These are phyloP conservation scores for Jamesozyma spencerorum DNA, from an alignment of 805 yeast genomes.

Conservation along the genomic window DNA sequence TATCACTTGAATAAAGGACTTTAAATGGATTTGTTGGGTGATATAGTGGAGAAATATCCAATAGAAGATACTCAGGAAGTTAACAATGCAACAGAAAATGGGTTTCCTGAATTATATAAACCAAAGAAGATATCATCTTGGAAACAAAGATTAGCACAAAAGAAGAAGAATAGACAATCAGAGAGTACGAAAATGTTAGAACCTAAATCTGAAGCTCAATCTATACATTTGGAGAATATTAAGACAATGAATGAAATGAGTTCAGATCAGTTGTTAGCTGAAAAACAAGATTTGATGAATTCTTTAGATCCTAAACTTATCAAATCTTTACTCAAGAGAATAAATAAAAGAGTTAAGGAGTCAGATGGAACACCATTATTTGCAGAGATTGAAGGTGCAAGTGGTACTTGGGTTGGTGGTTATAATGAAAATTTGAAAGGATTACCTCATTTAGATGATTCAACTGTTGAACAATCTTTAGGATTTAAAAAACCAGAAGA, in stretches of 20 bases:
- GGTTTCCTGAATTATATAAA: conserved; percentile 29
- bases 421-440: conserved; percentile 13
- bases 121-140: conserved; percentile 40
- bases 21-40: conserved; percentile 60
- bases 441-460: conserved; percentile 21
- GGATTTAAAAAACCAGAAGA: conserved; percentile 11
- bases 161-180: conserved; percentile 24
- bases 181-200: background rate
- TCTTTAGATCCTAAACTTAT: conserved; percentile 62
- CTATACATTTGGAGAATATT: conserved; percentile 69
- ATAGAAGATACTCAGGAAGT: conserved; percentile 10
- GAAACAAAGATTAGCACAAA: conserved; percentile 36
- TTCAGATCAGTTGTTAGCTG: conserved; percentile 51
- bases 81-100: conserved; percentile 8
- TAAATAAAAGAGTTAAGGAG: conserved; percentile 38
- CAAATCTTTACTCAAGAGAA: conserved; percentile 47
- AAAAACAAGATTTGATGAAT: conserved; percentile 57
- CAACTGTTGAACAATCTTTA: conserved; percentile 24
- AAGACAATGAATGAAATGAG: conserved; percentile 53
- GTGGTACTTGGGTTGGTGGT: conserved; percentile 33
- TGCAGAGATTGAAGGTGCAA: conserved; percentile 30
- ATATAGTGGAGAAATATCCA: conserved; percentile 56
- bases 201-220: conserved; percentile 49
- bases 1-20: background rate
- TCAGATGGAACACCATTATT: conserved; percentile 32